Base-by-base conservation (phyloP, 23 red algal species). In the Chondrus crispus region DNA sequence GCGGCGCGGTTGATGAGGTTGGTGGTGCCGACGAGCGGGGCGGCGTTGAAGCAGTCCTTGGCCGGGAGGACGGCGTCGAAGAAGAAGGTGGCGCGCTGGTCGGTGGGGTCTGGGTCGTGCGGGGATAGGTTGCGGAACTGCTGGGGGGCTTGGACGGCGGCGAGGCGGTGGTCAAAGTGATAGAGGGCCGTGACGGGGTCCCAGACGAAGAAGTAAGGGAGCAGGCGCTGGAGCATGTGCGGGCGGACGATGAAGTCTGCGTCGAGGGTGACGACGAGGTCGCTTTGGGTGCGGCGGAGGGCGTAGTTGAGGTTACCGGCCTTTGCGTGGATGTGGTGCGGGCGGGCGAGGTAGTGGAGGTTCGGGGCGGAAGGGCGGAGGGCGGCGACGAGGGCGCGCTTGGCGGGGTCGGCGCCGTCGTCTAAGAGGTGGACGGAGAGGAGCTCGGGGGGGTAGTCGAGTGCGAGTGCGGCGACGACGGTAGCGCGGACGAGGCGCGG, bases 31-130 rank as follows among this genome's bases (percentile, higher is more conserved):
- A 92, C 51, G 55, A 92, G 68, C 20, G 88, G 52, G 4, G 88
- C 54, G 1, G 75, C 74, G 47, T 92, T 92, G 75, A 92, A 83
- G 74, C 77, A 92, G 44, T 92, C 88, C 75, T 92, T 92, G 2
- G 74, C 88, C 20, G 58, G 46, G 16, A 81, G 74, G 8, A 83
- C 57, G 3, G 74, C 40, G 3, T 92, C 53, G 29, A 74, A 70
- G 41, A 92, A 92, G 18, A 92, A 68, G 4, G 63, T 63, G 30
- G 62, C 36, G 0, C 88, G 74, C 45, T 92, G 88, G 36, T 92
- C 88, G 2, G 74, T 30, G 12, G 49, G 35, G 60, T 92, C 88
- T 11, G 30, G 47, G 60, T 92, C 88, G 46, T 82, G 57, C 18
- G 88, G 75, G 9, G 75, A 92, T 8, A 83, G 60, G 36, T 92